Evolutionary conservation across 108 stramenopile genomes (phyloP), one percentile per base, ranked within the genome.

Genomic region (Poteriospumella lacustris): DNA sequence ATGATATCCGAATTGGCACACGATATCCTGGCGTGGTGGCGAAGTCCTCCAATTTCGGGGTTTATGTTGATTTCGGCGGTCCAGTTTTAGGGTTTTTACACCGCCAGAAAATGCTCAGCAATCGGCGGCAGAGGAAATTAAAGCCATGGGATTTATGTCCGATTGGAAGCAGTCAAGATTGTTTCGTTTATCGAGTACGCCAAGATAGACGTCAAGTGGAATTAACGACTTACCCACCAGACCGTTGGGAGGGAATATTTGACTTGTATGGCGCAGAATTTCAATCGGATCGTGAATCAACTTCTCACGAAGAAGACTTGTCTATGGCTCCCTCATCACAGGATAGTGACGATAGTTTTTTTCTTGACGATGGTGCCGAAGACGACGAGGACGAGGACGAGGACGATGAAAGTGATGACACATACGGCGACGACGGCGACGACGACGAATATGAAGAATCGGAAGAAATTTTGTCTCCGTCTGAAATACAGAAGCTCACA

Each of bases 401-500:
- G 33, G 60, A 31, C 60, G 60, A 64, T 64, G 60, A 64, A 12
- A 34, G 36, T 64, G 47, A 52, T 52, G 47, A 52, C 47, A 52
- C 47, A 9, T 9, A 52, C 47, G 47, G 19, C 19, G 60, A 64
- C 9, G 60, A 64, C 5, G 60, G 31, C 29, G 60, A n/a, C n/a
- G 47, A 52, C 19, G 47, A 52, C 47, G 19, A 9, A 9, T 9
- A 52, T 19, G 47, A 52, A 15, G 60, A 64, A 12, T 26, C 28
- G 24, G 60, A 24, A 5, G 60, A 64, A 64, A 24, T 64, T 5
- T 34, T 64, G 31, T 12, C 12, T 64, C 33, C 60, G 3, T 26
- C 28, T 5, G 60, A 64, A 24, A 24, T 64, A 31, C 9, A 33
- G 3, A 3, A 24, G 3, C 36, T 64, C 33, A 64, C 60, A 24